Base-by-base conservation (phyloP, 768 basidiomycete species). In the Butyriboletus loyo region DNA sequence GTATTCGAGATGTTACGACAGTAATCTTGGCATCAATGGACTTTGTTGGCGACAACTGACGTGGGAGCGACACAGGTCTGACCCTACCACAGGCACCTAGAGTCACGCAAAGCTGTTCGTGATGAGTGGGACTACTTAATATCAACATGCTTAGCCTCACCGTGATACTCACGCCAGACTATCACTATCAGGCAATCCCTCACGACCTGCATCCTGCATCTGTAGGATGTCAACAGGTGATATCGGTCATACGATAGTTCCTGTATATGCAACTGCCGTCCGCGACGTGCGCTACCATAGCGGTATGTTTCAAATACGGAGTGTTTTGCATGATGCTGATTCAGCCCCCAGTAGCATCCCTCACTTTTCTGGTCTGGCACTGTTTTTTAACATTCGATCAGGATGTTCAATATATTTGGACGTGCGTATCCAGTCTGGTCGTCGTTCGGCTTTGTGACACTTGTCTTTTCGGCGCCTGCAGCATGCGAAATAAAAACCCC, bases 381-480 rank as follows among this genome's bases (percentile, higher is more conserved):
- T n/a, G n/a, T n/a, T n/a, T n/a, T n/a, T n/a, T n/a, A n/a, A n/a
- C n/a, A n/a, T n/a, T n/a, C n/a, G n/a, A n/a, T n/a, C n/a, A n/a
- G n/a, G n/a, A n/a, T n/a, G n/a, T n/a, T n/a, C n/a, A n/a, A n/a
- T n/a, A n/a, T n/a, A n/a, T n/a, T n/a, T n/a, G n/a, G n/a, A n/a
- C n/a, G n/a, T 62, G 60, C 59, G 71, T 47, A n/a, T 7, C 21
- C 4, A 25, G 2, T 35, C 28, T 48, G 0, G n/a, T 30, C 9
- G 34, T 50, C 38, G 7, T 40, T 27, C 8, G 6, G 3, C 34
- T 43, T 25, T 4, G 28, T 44, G 32, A 60, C 7, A 5, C 27
- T 13, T n/a, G 1, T 13, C 13, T 41, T 13, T 31, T 40, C 10
- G 19, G 19, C 17, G 19, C 15, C 24, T 10, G 17, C 32, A 71